A percentile compares a stretch with the other conserved stretches of the same genome.
These are phyloP conservation scores for Aspergillus olivimuriae DNA, from an alignment of 495 filamentous ascomycete genomes.

Conservation along the genomic window DNA sequence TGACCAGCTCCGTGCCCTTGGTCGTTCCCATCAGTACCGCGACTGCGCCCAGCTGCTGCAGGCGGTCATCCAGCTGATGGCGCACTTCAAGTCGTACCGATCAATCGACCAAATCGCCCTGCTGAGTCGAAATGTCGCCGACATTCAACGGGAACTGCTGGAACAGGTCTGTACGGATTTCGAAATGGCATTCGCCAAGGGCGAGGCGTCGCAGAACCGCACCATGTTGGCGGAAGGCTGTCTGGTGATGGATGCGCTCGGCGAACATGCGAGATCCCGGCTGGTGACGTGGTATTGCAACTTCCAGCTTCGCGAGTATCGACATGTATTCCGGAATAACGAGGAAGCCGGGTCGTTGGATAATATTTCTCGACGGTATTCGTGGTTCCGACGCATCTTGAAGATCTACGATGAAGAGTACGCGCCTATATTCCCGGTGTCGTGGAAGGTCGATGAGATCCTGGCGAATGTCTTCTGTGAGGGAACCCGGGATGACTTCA, in stretches of 20 bases:
- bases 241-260: slow-evolving; percentile 89
- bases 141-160: slow-evolving; percentile 86
- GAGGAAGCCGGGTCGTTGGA: slow-evolving; percentile 96
- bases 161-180: slow-evolving; percentile 99
- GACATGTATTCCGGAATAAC: slow-evolving; percentile 90
- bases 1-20: slow-evolving; percentile 82
- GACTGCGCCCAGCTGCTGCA: slow-evolving; percentile 94
- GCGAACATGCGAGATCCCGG: slow-evolving; percentile 76
- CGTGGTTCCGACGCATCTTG: slow-evolving; percentile 93
- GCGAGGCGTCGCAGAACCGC: slow-evolving; percentile 66
- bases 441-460: slow-evolving; percentile 86
- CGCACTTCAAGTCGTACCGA: slow-evolving; percentile 96
- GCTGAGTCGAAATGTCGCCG: slow-evolving; percentile 85
- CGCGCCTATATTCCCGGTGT: slow-evolving; percentile 74
- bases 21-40: slow-evolving; percentile 83
- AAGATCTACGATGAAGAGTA: slow-evolving; percentile 97
- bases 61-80: slow-evolving; percentile 96
- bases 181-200: slow-evolving; percentile 88
- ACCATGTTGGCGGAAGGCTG: slow-evolving; percentile 78
- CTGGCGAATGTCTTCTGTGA: slow-evolving; percentile 93
- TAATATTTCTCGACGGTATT: slow-evolving; percentile 91
- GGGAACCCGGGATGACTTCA: slow-evolving; percentile 91
- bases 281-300: slow-evolving; percentile 97
- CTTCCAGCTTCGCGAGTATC: slow-evolving; percentile 90
- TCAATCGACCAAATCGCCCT: slow-evolving; percentile 97